Percentiles rank a stretch among this genome's conserved stretches.
phyloP scores from a whole-genome alignment of 345 rosid species.

The Streptanthus diversifolius region DNA sequence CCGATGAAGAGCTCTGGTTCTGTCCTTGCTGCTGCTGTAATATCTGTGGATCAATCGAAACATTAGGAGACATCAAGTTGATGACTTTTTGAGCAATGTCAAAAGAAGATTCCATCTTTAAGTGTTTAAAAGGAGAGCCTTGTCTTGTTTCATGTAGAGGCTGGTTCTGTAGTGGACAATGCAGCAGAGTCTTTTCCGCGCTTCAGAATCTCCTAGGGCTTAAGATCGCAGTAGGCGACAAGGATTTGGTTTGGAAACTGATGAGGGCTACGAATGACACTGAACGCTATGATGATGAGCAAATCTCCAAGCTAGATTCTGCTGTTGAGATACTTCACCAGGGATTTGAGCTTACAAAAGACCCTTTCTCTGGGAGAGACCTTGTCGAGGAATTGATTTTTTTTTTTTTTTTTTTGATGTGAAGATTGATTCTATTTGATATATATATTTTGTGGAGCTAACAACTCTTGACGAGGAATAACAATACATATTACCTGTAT shows the following conservation, averaged over 20 bases:
- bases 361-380: slow-evolving; percentile 50
- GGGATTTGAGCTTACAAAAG: slow-evolving; percentile 64
- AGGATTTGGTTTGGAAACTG: slow-evolving; percentile 61
- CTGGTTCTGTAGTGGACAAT: slow-evolving; percentile 58
- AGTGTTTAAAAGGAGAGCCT: slow-evolving; percentile 37
- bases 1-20: slow-evolving; percentile 60
- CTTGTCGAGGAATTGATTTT: slow-evolving; percentile 57
- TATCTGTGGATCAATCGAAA: slow-evolving; percentile 38
- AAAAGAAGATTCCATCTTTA: slow-evolving; percentile 46
- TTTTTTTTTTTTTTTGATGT: neutral
- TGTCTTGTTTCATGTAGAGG: neutral
- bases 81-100: slow-evolving; percentile 57
- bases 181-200: slow-evolving; percentile 31
- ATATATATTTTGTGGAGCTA: neutral
- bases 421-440: neutral
- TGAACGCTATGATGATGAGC: slow-evolving; percentile 33
- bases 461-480: neutral
- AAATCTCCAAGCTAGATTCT: slow-evolving; percentile 42
- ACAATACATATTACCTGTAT: neutral
- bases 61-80: neutral
- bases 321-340: slow-evolving; percentile 65
- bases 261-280: slow-evolving; percentile 34
- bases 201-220: slow-evolving; percentile 52
- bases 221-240: slow-evolving; percentile 37
- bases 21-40: slow-evolving; percentile 72